Conservation (phyloP, 345 rosid species). For the Sisymbrium irio region DNA sequence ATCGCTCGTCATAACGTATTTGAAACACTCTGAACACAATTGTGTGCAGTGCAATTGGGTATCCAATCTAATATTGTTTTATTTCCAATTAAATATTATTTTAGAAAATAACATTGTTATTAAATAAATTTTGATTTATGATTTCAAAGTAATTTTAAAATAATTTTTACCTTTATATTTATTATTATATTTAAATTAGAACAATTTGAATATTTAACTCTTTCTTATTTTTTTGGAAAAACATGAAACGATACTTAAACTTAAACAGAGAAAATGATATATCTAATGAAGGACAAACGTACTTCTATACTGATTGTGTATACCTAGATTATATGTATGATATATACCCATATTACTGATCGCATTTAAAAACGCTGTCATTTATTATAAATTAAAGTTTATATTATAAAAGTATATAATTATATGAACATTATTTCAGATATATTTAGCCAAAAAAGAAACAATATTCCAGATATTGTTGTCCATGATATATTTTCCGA, state of each 20-base stretch:
- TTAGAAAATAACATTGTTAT: too few relatives aligned
- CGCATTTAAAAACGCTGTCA: neutral
- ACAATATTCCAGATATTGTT: slow-evolving; percentile 7
- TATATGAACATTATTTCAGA: neutral
- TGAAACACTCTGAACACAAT: neutral
- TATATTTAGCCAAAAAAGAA: too few relatives aligned
- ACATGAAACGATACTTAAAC: too few relatives aligned
- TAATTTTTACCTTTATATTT: too few relatives aligned
- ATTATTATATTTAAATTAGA: too few relatives aligned
- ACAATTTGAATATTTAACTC: too few relatives aligned
- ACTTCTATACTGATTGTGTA: neutral
- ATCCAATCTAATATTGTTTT: neutral
- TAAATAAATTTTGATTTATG: too few relatives aligned
- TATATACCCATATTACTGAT: neutral
- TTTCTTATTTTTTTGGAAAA: too few relatives aligned
- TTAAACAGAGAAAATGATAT: too few relatives aligned
- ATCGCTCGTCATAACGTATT: neutral
- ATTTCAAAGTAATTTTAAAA: too few relatives aligned
- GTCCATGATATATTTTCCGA: slow-evolving; percentile 17
- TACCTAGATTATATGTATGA: neutral
- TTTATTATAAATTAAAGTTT: neutral
- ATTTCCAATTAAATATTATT: too few relatives aligned
- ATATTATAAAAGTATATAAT: neutral
- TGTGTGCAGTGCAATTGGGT: neutral
- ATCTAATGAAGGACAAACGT: too few relatives aligned